Conservation (phyloP, 2,329 filamentous ascomycete species). For the Fusarium gaditjirri region DNA sequence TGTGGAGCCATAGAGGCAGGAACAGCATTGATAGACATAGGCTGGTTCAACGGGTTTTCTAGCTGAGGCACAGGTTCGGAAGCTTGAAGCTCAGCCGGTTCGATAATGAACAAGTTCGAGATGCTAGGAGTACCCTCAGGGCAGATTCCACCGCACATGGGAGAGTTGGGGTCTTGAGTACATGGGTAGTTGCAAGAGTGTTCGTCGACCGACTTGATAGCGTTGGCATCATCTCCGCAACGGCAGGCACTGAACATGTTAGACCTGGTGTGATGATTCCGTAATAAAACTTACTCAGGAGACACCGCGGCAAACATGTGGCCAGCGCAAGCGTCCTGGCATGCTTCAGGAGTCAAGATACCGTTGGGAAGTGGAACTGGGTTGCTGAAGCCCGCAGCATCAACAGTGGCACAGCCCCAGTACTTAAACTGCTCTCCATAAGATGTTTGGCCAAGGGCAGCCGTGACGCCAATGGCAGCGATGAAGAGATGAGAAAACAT, state of each 20-base stretch:
- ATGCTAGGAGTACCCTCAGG: conserved; percentile 41
- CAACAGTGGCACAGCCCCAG: conserved; percentile 40
- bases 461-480: conserved; percentile 31
- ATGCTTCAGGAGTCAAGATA: conserved; percentile 33
- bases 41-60: conserved; percentile 8
- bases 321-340: conserved; percentile 31
- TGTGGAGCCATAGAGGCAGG: neutral
- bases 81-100: conserved; percentile 19
- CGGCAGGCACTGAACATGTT: conserved; percentile 47
- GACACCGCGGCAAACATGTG: conserved; percentile 42
- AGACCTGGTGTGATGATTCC: neutral
- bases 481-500: conserved; percentile 43
- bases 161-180: conserved; percentile 42
- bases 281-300: conserved; percentile 44
- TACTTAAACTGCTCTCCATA: conserved; percentile 36
- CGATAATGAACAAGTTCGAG: conserved; percentile 49
- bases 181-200: conserved; percentile 48
- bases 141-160: conserved; percentile 50
- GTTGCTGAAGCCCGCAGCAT: conserved; percentile 28
- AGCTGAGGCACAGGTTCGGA: conserved; percentile 13
- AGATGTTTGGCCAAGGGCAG: conserved; percentile 26
- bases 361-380: conserved; percentile 23
- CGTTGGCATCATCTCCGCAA: conserved; percentile 49
- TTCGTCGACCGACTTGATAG: conserved; percentile 45
- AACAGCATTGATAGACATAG: neutral